Evolutionary conservation across 805 yeast species (phyloP), one percentile per base, ranked within the genome.

Genomic region (Ogataea methylovora): DNA sequence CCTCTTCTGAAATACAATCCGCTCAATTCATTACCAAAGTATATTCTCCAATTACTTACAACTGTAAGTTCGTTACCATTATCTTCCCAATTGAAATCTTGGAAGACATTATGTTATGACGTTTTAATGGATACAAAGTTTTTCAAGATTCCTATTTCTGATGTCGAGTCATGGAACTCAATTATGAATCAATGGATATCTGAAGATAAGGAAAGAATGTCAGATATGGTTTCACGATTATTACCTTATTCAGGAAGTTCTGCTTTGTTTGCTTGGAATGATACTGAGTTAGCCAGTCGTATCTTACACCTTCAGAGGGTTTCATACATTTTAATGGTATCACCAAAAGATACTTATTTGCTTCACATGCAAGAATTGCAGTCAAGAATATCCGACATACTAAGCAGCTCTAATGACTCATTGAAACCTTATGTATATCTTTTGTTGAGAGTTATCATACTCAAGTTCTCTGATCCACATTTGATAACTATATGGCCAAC

Each of bases 61-160:
- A 43, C 49, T 4, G 36, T 67, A 2, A 47, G 51, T 27, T 53
- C 40, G 38, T 56, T 45, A 69, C 61, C 46, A 47, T 55, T 42
- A 26, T 55, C 50, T 31, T 49, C 44, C 50, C 66, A 38, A 46
- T 58, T 56, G 39, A 80, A 69, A 48, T 63, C 58, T 2, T 84
- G 96, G 94, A 81, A 72, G 46, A 51, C 67, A 3, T 40, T 76
- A 16, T 68, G 87, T 1, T 63, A 61, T 27, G 97, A 90, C 32
- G 55, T 75, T 0, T 67, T 84, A 36, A 65, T 70, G 49, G 95
- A 84, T 49, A 38, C 65, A 9, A 60, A 61, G 15, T 76, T 85
- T 44, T 78, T 86, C 47, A 49, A 47, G 2, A 47, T 63, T 23
- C 48, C 48, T 4, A 40, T 45, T 5, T 33, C 42, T 30, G 55